Evolutionary conservation across 177 flowering plant genomes (phyloP).

Genomic region (Vitis hybrid): DNA sequence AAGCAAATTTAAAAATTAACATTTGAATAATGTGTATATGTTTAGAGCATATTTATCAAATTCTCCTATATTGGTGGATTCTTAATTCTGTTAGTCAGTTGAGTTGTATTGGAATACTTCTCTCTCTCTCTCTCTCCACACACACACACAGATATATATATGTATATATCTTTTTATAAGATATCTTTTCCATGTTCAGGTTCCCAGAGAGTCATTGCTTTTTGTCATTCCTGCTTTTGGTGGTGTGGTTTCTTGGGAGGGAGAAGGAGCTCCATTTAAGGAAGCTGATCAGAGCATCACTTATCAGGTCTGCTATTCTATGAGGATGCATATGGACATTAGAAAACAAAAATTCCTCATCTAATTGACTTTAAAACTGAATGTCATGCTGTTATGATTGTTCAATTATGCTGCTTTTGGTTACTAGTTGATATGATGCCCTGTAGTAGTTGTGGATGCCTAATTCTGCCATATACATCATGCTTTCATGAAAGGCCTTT

Average conservation of each 20-base stretch:
- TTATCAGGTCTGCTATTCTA: slow-evolving; percentile 60
- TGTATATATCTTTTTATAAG: no score
- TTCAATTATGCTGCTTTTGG: no score
- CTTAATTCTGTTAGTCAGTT: no score
- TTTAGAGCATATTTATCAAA: no score
- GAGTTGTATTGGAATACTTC: not conserved
- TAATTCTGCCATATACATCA: no score
- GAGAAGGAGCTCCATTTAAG: slow-evolving; percentile 75
- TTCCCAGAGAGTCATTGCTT: slow-evolving; percentile 86
- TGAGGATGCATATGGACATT: not conserved
- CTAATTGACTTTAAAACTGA: not conserved
- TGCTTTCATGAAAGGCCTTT: no score
- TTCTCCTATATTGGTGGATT: no score
- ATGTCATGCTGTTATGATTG: not conserved
- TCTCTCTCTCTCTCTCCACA: not conserved
- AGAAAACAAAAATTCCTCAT: not conserved
- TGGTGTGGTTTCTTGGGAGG: slow-evolving; percentile 94
- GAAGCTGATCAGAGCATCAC: slow-evolving; percentile 81
- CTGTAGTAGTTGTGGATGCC: no score
- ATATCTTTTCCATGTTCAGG: slow-evolving; percentile 39
- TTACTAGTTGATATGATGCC: no score
- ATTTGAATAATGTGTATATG: no score
- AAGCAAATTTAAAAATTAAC: no score
- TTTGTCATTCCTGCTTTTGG: slow-evolving; percentile 95
- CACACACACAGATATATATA: no score